Percentiles rank a stretch among this genome's conserved stretches.
Evolutionary conservation across 306 rosid genomes (phyloP).

Genomic region (Mimosa pudica): DNA sequence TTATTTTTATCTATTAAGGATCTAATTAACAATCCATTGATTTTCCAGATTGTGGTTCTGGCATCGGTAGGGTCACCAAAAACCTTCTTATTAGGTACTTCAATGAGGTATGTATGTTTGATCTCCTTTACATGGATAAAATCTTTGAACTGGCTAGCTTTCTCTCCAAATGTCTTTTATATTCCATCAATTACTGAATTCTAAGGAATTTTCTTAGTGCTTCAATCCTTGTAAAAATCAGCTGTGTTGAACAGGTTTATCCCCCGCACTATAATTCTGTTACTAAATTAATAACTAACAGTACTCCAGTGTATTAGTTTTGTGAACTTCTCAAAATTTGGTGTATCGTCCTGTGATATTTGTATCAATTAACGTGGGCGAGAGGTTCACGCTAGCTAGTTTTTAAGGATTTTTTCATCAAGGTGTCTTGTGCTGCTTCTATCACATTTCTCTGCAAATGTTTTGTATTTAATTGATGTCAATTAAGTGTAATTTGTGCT

Average conservation of each 20-base stretch:
- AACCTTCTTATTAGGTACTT: constrained; percentile 82
- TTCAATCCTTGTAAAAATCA: not conserved
- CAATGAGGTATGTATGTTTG: constrained; percentile 72
- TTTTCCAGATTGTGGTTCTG: constrained; percentile 94
- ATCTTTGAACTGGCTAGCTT: not conserved
- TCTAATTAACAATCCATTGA: constrained; percentile 26
- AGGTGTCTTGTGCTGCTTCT: constrained; percentile 5
- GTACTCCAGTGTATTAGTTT: not conserved
- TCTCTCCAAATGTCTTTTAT: not conserved
- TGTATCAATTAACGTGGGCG: not conserved
- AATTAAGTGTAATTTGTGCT: not conserved
- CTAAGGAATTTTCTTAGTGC: constrained; percentile 23
- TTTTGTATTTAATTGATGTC: not conserved
- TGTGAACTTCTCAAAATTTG: not conserved
- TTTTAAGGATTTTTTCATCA: constrained; percentile 28
- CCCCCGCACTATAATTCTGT: not conserved
- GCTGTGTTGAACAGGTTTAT: not conserved
- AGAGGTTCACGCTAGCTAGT: constrained; percentile 12
- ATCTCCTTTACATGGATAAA: constrained; percentile 17
- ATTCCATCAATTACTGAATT: constrained; percentile 3
- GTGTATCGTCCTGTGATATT: not conserved
- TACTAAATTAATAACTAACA: not conserved
- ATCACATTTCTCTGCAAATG: not conserved
- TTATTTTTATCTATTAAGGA: not conserved
- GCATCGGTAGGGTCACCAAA: constrained; percentile 90